Evolutionary conservation across 352 stramenopile species (phyloP).

Genomic region (Phytophthora quininea): DNA sequence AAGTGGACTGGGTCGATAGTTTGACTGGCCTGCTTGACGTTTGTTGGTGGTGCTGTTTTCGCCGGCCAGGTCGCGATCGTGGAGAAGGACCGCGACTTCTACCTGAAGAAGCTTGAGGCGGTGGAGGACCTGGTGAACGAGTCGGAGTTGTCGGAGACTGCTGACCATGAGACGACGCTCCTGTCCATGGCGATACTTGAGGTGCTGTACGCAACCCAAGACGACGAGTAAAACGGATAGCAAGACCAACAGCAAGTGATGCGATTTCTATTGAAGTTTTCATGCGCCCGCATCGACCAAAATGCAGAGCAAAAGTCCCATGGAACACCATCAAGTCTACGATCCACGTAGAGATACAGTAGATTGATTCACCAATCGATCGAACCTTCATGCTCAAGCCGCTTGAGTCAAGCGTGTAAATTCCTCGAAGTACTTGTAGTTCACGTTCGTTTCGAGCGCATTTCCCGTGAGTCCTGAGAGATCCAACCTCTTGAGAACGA

Average conservation of each 20-base stretch:
- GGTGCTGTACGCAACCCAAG: constrained; percentile 73
- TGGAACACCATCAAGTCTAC: too few relatives aligned
- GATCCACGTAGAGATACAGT: too few relatives aligned
- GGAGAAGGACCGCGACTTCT: constrained; percentile 96
- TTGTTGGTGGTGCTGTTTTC: background rate
- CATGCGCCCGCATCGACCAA: too few relatives aligned
- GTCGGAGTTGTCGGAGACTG: constrained; percentile 43
- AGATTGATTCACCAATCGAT: too few relatives aligned
- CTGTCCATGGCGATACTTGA: constrained; percentile 70
- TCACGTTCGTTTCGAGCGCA: too few relatives aligned
- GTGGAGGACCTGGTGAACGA: constrained; percentile 95
- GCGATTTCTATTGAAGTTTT: too few relatives aligned
- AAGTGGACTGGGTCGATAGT: constrained; percentile 1
- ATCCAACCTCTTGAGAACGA: too few relatives aligned
- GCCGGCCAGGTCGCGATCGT: constrained; percentile 65
- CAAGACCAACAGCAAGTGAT: background rate
- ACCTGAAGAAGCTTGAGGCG: constrained; percentile 97
- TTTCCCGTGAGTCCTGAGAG: too few relatives aligned
- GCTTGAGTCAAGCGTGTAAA: too few relatives aligned
- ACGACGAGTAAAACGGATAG: constrained; percentile 21
- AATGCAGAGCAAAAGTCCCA: too few relatives aligned
- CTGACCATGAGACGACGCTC: constrained; percentile 35
- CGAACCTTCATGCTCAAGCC: too few relatives aligned
- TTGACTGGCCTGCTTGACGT: background rate
- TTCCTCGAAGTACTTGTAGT: too few relatives aligned